A percentile compares a stretch with the other conserved stretches of the same genome.
phyloP scores from a whole-genome alignment of 495 filamentous ascomycete genomes.

The Aspergillus coremiiformis region DNA sequence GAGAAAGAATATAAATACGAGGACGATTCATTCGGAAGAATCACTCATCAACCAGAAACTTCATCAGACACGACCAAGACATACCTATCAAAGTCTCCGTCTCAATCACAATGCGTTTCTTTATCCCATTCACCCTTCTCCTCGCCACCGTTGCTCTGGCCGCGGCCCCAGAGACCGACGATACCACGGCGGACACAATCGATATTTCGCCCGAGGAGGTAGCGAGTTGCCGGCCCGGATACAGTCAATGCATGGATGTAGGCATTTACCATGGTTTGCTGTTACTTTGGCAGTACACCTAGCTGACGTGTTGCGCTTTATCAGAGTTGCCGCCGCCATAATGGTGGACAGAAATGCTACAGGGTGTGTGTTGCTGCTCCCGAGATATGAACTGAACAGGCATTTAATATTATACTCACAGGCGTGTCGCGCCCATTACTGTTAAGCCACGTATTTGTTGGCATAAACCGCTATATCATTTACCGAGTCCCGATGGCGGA shows the following conservation, averaged over 20 bases:
- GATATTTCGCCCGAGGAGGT: background rate
- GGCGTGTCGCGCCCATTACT: background rate
- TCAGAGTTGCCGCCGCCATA: background rate
- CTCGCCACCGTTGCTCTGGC: background rate
- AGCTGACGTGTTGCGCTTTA: background rate
- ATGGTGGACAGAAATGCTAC: background rate
- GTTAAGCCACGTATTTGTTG: too few relatives aligned
- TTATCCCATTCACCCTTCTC: background rate
- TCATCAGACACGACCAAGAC: background rate
- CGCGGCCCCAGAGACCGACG: background rate
- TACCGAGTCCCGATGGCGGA: too few relatives aligned
- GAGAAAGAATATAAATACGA: background rate
- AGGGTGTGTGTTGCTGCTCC: background rate
- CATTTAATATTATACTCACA: background rate
- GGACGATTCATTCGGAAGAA: background rate
- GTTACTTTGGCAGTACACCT: background rate
- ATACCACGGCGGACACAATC: background rate
- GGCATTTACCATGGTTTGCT: background rate
- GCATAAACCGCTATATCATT: too few relatives aligned
- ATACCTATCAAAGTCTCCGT: background rate
- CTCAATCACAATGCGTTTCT: background rate
- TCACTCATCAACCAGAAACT: background rate
- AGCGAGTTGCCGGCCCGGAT: background rate
- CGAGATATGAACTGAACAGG: background rate
- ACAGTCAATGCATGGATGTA: background rate